phyloP scores from a whole-genome alignment of 352 stramenopile species.

The Globisporangium polare region DNA sequence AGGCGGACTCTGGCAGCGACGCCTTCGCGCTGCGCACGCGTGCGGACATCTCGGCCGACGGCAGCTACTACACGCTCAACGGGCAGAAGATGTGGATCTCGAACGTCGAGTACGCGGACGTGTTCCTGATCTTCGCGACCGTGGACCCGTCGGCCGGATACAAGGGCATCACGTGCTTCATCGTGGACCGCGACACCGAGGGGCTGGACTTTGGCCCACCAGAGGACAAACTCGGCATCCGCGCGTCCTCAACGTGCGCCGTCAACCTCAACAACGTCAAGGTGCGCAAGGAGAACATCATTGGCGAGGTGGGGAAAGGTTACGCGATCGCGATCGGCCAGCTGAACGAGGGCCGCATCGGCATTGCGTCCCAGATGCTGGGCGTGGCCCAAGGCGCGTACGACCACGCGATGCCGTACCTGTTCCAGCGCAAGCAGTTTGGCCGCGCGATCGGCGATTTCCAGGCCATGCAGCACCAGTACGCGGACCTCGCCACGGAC shows the following conservation, averaged over 20 bases:
- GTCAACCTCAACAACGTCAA: slow-evolving; percentile 91
- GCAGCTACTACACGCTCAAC: slow-evolving; percentile 90
- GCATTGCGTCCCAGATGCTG: slow-evolving; percentile 94
- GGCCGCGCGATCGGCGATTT: slow-evolving; percentile 89
- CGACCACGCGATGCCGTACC: slow-evolving; percentile 90
- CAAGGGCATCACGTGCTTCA: slow-evolving; percentile 96
- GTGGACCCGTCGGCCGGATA: slow-evolving; percentile 84
- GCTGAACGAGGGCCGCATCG: slow-evolving; percentile 91
- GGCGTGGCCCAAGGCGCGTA: slow-evolving; percentile 92
- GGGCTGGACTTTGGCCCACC: slow-evolving; percentile 84
- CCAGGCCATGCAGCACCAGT: slow-evolving; percentile 93
- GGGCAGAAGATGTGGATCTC: slow-evolving; percentile 96
- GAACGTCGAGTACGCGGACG: slow-evolving; percentile 89
- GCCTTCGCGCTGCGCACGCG: slow-evolving; percentile 94
- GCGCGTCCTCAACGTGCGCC: slow-evolving; percentile 91
- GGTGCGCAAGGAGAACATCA: slow-evolving; percentile 79
- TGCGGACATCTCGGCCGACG: slow-evolving; percentile 77
- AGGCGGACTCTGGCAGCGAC: slow-evolving; percentile 92
- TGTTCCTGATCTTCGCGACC: slow-evolving; percentile 95
- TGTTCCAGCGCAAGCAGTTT: slow-evolving; percentile 92
- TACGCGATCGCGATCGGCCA: slow-evolving; percentile 96
- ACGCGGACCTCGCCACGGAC: slow-evolving; percentile 88
- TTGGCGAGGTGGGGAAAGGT: slow-evolving; percentile 86
- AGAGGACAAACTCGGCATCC: slow-evolving; percentile 95
- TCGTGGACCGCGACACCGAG: slow-evolving; percentile 88